A percentile compares a stretch with the other conserved stretches of the same genome.
Evolutionary conservation across 257 asterid genomes (phyloP).

Genomic region (Rhazya stricta): DNA sequence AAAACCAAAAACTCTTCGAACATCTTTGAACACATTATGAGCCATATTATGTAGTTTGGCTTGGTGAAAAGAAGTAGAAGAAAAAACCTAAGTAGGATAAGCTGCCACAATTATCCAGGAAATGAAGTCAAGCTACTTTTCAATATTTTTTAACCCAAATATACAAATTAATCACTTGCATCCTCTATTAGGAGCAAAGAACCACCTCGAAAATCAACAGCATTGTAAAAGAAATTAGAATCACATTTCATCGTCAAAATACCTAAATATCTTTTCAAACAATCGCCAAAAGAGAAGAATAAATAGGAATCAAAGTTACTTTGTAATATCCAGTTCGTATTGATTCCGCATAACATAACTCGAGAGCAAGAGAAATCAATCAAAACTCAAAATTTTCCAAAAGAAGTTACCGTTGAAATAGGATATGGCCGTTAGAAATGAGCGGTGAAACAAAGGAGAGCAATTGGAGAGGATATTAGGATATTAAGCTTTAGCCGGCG

Average conservation of each 20-base stretch:
- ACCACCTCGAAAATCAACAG: not conserved
- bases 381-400: not conserved
- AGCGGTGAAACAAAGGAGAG: slow-evolving; percentile 13
- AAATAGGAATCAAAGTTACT: not conserved
- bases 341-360: not conserved
- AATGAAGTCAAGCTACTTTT: not conserved
- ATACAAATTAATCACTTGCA: not conserved
- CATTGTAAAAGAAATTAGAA: not conserved
- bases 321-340: not conserved
- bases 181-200: not conserved
- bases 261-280: slow-evolving; percentile 7
- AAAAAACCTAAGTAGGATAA: not conserved
- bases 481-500: slow-evolving; percentile 4
- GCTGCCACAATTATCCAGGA: not conserved
- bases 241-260: not conserved
- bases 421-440: slow-evolving; percentile 8
- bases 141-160: not conserved
- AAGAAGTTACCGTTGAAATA: slow-evolving; percentile 1
- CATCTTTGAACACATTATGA: too few species aligned
- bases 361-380: not conserved
- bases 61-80: not conserved
- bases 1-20: not conserved
- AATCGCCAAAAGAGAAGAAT: not conserved
- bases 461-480: not conserved
- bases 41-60: not conserved